These are phyloP conservation scores for Umbilicus rupestris DNA, from an alignment of 164 flowering plant genomes.

Conservation along the genomic window DNA sequence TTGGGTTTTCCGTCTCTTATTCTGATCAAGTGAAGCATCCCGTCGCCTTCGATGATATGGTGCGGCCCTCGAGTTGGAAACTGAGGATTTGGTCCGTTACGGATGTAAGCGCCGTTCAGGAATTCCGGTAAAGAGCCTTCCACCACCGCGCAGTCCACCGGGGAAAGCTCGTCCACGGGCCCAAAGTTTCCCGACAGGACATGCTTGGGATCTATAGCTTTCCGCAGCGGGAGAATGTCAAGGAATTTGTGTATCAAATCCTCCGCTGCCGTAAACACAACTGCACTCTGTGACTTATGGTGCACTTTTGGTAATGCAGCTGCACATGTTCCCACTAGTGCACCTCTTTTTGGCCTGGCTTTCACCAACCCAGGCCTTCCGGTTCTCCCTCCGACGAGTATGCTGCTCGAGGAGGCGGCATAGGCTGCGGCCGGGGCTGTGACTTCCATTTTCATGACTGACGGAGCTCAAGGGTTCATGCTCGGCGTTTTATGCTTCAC, in stretches of 20 bases:
- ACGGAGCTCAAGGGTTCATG: too few species aligned
- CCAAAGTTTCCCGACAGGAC: constrained; percentile 17
- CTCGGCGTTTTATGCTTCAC: too few species aligned
- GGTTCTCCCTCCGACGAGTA: too few species aligned
- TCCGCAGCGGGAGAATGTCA: constrained; percentile 6
- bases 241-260: constrained; percentile 6
- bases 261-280: not conserved
- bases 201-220: constrained; percentile 12
- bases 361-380: not conserved
- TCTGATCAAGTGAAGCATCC: constrained; percentile 18
- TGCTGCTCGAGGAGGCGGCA: too few species aligned
- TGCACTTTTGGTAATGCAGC: not conserved
- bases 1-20: constrained; percentile 35
- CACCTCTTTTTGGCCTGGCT: not conserved
- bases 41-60: constrained; percentile 19
- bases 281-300: not conserved
- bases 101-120: constrained; percentile 13
- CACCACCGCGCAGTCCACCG: constrained; percentile 4
- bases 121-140: constrained; percentile 11
- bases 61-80: constrained; percentile 7
- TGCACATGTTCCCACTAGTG: not conserved
- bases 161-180: constrained; percentile 12
- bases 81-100: constrained; percentile 21
- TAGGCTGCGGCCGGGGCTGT: too few species aligned
- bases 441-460: too few species aligned